Base-by-base conservation (phyloP, 2,329 filamentous ascomycete species). In the Xylaria sp. region DNA sequence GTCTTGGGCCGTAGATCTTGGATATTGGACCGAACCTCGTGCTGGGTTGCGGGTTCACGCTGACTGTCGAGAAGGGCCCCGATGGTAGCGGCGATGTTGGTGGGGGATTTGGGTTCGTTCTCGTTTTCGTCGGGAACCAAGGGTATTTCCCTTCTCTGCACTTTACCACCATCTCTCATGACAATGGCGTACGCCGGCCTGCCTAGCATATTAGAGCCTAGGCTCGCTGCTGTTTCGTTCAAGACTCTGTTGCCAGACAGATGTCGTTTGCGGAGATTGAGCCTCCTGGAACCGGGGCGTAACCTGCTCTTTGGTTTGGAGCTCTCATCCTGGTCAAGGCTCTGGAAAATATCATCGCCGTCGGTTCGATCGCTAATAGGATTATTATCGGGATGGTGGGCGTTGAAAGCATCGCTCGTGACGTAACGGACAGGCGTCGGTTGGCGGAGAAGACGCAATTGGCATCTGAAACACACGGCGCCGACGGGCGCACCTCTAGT, bases 121-220 rank as follows among this genome's bases (percentile, higher is more conserved):
- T 23, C 20, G 10, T 36, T 12, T 61, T 18, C 39, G 48, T 3
- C 25, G 10, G 55, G 10, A 0, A 4, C 13, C 10, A n/a, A 8
- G 2, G n/a, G 30, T 45, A 4, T 8, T 48, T 53, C 71, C 57
- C 57, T 69, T 39, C 57, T 66, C 57, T 68, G 58, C 8, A 69
- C 4, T 0, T n/a, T 28, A 4, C 76, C 76, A n/a, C 68, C 68
- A 43, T 83, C 80, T 64, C 73, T 80, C 77, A 88, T 78, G 41
- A 88, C 78, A 53, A 88, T 82, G 28, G 83, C 83, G 18, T 82
- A 78, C 13, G 82, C 81, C 2, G 78, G 78, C 66, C 78, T 76
- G 2, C 82, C 82, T 13, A 84, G 70, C 60, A 81, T 79, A 32
- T 74, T 70, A 15, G 78, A 65, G 4, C 68, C 72, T 7, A 83